Percentiles rank a stretch among this genome's conserved stretches.
Evolutionary conservation across 805 yeast genomes (phyloP).

Genomic region (Saccharomycopsis javanensis): DNA sequence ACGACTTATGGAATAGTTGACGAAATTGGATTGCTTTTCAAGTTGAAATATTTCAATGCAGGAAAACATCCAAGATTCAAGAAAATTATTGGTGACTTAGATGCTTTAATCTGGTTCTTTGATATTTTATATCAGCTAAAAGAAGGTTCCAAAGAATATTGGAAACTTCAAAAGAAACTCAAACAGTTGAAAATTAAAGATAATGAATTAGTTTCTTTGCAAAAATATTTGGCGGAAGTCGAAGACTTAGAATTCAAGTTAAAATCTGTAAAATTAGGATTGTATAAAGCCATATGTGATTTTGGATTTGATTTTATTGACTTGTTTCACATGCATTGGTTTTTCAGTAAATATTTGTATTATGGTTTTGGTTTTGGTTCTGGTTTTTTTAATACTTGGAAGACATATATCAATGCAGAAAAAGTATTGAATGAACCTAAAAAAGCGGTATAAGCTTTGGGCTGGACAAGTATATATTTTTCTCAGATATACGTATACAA

Average conservation of each 20-base stretch:
- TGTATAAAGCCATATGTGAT: slow-evolving; percentile 12
- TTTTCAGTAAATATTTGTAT: slow-evolving; percentile 8
- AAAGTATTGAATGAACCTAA: slow-evolving; percentile 2
- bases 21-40: slow-evolving; percentile 17
- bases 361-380: slow-evolving; percentile 12
- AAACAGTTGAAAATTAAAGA: not conserved
- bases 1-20: slow-evolving; percentile 19
- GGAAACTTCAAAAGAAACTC: not conserved
- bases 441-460: not conserved
- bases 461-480: no score
- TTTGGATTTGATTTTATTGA: slow-evolving; percentile 19
- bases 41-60: slow-evolving; percentile 6
- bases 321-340: slow-evolving; percentile 8
- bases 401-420: slow-evolving; percentile 6
- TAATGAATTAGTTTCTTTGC: slow-evolving; percentile 4
- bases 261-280: not conserved
- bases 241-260: slow-evolving; percentile 2
- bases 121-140: slow-evolving; percentile 17
- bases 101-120: slow-evolving; percentile 16
- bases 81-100: slow-evolving; percentile 5
- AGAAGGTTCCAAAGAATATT: not conserved
- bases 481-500: not conserved
- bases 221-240: slow-evolving; percentile 2
- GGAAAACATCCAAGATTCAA: slow-evolving; percentile 8
- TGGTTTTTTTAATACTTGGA: slow-evolving; percentile 13